Percentiles rank a stretch among this genome's conserved stretches.
These are phyloP conservation scores for Trametes coccinea DNA, from an alignment of 768 basidiomycete genomes.

Conservation along the genomic window DNA sequence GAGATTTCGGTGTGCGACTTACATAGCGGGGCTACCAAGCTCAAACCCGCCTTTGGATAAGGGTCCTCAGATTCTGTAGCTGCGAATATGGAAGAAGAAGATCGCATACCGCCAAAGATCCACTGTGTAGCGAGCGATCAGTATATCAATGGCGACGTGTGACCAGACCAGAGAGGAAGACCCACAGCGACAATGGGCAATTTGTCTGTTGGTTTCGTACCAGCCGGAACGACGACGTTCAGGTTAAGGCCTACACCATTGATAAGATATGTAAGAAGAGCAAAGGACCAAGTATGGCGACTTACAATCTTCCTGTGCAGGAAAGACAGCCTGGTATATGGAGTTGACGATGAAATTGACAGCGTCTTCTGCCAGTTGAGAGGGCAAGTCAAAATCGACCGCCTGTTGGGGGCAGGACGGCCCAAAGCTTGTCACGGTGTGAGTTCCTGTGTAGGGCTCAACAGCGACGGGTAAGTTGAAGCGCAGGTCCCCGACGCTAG, in stretches of 20 bases:
- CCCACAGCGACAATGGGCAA: slow-evolving; percentile 23
- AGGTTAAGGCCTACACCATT: slow-evolving; percentile 25
- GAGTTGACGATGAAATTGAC: slow-evolving; percentile 22
- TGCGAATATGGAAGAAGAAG: background rate
- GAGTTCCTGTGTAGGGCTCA: slow-evolving; percentile 33
- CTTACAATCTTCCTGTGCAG: slow-evolving; percentile 19
- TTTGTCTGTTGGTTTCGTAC: slow-evolving; percentile 11
- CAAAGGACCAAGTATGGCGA: background rate
- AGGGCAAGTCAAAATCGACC: slow-evolving; percentile 15
- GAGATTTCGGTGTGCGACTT: background rate
- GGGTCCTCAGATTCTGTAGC: background rate
- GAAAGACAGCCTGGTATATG: slow-evolving; percentile 10
- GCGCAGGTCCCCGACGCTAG: slow-evolving; percentile 26
- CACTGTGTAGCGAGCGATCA: slow-evolving; percentile 17
- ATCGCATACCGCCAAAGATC: slow-evolving; percentile 29
- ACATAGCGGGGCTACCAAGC: slow-evolving; percentile 33
- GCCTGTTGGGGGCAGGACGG: slow-evolving; percentile 44
- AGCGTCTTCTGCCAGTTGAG: slow-evolving; percentile 24
- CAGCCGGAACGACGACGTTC: slow-evolving; percentile 29
- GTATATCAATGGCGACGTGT: too few relatives aligned
- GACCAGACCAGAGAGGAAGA: background rate
- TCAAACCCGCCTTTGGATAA: slow-evolving; percentile 41
- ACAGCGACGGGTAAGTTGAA: slow-evolving; percentile 29
- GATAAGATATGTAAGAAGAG: background rate
- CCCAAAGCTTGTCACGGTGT: slow-evolving; percentile 39